phyloP scores from a whole-genome alignment of 352 stramenopile genomes.

The Globisporangium cylindrosporum region DNA sequence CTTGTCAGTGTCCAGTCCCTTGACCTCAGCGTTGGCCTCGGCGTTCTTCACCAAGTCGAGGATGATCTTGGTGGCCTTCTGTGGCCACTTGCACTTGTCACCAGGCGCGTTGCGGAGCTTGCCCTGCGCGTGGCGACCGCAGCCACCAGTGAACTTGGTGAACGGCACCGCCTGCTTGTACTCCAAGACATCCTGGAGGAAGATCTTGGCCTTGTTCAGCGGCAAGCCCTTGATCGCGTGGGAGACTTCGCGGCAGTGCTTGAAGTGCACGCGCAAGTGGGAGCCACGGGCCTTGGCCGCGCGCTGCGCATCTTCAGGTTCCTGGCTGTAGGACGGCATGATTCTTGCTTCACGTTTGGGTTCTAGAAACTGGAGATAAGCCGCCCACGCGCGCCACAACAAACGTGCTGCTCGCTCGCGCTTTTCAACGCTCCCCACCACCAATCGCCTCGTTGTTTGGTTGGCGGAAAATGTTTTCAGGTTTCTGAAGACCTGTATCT shows the following conservation, averaged over 20 bases:
- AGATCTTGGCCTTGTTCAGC: conserved; percentile 93
- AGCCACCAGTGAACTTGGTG: conserved; percentile 98
- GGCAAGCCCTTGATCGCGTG: conserved; percentile 98
- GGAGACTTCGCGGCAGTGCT: conserved; percentile 99
- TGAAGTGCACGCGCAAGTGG: conserved; percentile 99
- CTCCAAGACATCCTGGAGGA: conserved; percentile 95
- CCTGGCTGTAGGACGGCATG: conserved; percentile 89
- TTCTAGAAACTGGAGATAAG: conserved; percentile 49
- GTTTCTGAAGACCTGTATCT: no score
- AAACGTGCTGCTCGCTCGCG: not conserved
- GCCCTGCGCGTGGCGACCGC: conserved; percentile 96
- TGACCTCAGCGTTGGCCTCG: conserved; percentile 98
- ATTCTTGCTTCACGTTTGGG: conserved; percentile 76
- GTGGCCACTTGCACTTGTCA: conserved; percentile 98
- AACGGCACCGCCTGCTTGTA: conserved; percentile 99
- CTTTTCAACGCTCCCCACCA: conserved; percentile 34
- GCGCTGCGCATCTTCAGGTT: conserved; percentile 87
- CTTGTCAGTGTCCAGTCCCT: conserved; percentile 95
- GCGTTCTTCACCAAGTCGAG: conserved; percentile 98
- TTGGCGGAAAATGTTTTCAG: no score
- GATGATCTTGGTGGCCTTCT: conserved; percentile 99
- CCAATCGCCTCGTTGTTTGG: conserved; percentile 38
- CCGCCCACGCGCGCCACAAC: not conserved
- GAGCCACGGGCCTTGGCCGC: conserved; percentile 94
- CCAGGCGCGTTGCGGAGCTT: conserved; percentile 94